Evolutionary conservation across 164 flowering plant species (phyloP), one percentile per base, ranked within the genome.

Genomic region (Taxillus chinensis): DNA sequence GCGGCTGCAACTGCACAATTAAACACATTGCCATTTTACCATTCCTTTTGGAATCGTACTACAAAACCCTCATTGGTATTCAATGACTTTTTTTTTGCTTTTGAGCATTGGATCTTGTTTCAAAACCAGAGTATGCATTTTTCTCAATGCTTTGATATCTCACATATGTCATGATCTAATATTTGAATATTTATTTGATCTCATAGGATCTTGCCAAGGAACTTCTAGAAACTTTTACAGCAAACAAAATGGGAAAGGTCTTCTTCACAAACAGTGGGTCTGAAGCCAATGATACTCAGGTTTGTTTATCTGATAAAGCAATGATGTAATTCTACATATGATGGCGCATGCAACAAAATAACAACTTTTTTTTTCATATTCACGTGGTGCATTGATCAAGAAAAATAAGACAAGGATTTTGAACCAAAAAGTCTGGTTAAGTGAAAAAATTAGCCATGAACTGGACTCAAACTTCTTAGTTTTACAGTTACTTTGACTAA

Each of bases 281-380:
- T 49, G 97, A 93, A 75, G 98, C 97, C 70, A 93, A 90, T 75
- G 98, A 90, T 74, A 69, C 92, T 51, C 98, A 93, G 96, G 97
- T 87, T 57, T 62, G n/a, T 16, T 48, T 39, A 27, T 27, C 27
- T 27, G 27, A 27, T 27, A 27, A 27, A 27, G 27, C 27, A 27
- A 27, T 27, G 27, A 27, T 27, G 27, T 27, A 27, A 27, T 27
- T 27, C 27, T 27, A 27, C 27, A 27, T 27, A 27, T 27, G 27
- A 27, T 27, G 27, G 27, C 27, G 27, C 27, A 27, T 27, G 27
- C 27, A 27, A 27, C 27, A 27, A 27, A 27, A 27, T 27, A 27
- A 27, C 27, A 27, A 27, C 2, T 27, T 27, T 27, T 27, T 27
- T 27, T 27, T 27, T 27, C 27, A 27, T 27, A 27, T 27, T 27